Evolutionary conservation across 2,329 filamentous ascomycete species (phyloP).

Genomic region (Cercospora canescens): DNA sequence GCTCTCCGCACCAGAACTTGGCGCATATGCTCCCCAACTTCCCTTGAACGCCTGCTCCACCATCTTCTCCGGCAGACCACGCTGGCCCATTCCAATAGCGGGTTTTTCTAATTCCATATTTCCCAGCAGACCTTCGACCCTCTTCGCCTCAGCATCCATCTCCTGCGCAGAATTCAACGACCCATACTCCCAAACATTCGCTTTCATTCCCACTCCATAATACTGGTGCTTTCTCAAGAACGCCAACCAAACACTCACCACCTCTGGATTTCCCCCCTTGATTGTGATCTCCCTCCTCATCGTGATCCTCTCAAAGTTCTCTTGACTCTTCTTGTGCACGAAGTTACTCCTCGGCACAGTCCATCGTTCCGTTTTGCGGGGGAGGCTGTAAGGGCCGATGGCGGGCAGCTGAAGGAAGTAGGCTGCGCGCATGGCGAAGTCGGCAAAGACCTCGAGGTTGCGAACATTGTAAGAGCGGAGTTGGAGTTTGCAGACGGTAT

Average conservation of each 20-base stretch:
- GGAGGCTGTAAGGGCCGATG: slow-evolving; percentile 81
- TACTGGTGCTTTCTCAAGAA: slow-evolving; percentile 91
- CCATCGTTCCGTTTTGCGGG: slow-evolving; percentile 87
- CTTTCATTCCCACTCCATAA: slow-evolving; percentile 98
- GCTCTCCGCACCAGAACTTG: slow-evolving; percentile 28
- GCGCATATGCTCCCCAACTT: slow-evolving; percentile 29
- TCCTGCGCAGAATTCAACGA: slow-evolving; percentile 44
- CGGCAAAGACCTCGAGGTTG: slow-evolving; percentile 89
- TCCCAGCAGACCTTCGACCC: not conserved
- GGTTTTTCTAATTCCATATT: not conserved
- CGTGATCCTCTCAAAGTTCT: slow-evolving; percentile 95
- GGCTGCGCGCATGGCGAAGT: slow-evolving; percentile 90
- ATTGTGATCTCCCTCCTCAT: slow-evolving; percentile 86
- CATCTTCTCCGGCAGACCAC: not conserved
- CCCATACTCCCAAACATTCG: slow-evolving; percentile 90
- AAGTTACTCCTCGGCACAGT: slow-evolving; percentile 87
- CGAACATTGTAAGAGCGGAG: slow-evolving; percentile 87
- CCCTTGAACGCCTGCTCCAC: slow-evolving; percentile 35
- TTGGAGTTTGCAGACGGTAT: slow-evolving; percentile 65
- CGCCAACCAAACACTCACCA: slow-evolving; percentile 87
- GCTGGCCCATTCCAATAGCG: not conserved
- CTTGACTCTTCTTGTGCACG: slow-evolving; percentile 95
- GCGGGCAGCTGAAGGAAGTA: slow-evolving; percentile 91
- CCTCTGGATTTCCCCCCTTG: slow-evolving; percentile 84
- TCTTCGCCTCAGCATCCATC: slow-evolving; percentile 24